A percentile compares a stretch with the other conserved stretches of the same genome.
Evolutionary conservation across 2,329 filamentous ascomycete genomes (phyloP).

Genomic region (Emmonsiellopsis sp.): DNA sequence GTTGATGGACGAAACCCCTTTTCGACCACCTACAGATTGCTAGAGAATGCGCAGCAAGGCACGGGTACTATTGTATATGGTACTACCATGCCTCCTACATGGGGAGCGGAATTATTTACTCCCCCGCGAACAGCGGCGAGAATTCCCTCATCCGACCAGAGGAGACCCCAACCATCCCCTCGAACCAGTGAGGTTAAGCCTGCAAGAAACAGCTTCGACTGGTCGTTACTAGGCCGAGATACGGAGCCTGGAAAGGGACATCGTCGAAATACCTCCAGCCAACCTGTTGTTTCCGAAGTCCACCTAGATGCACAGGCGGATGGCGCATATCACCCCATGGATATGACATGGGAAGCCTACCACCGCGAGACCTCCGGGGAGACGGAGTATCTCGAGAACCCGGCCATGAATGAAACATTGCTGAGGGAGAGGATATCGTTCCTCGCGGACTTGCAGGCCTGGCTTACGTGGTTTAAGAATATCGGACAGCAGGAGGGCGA

Average conservation of each 20-base stretch:
- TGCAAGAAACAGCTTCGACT: slow-evolving; percentile 8
- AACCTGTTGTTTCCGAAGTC: slow-evolving; percentile 31
- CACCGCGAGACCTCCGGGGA: not conserved
- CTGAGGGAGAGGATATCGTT: slow-evolving; percentile 11
- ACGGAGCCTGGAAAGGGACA: slow-evolving; percentile 6
- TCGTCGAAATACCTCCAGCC: slow-evolving; percentile 21
- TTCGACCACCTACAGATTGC: slow-evolving; percentile 29
- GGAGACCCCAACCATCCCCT: slow-evolving; percentile 10
- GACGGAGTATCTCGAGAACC: not conserved
- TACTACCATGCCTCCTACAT: slow-evolving; percentile 10
- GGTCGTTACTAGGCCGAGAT: slow-evolving; percentile 22
- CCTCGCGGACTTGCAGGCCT: slow-evolving; percentile 23
- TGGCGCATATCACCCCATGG: slow-evolving; percentile 11
- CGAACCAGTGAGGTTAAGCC: slow-evolving; percentile 3
- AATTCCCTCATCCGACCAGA: slow-evolving; percentile 2
- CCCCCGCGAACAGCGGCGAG: not conserved
- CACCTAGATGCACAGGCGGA: slow-evolving; percentile 28
- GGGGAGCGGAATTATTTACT: slow-evolving; percentile 9
- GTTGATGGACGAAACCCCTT: slow-evolving; percentile 27
- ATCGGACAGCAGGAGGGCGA: slow-evolving; percentile 13
- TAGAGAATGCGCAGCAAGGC: slow-evolving; percentile 25
- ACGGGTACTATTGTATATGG: slow-evolving; percentile 15
- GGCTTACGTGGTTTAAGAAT: slow-evolving; percentile 27
- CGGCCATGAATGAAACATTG: not conserved
- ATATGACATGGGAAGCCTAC: slow-evolving; percentile 6